Conservation (phyloP, 257 asterid genomes). For the Paulownia fortunei region DNA sequence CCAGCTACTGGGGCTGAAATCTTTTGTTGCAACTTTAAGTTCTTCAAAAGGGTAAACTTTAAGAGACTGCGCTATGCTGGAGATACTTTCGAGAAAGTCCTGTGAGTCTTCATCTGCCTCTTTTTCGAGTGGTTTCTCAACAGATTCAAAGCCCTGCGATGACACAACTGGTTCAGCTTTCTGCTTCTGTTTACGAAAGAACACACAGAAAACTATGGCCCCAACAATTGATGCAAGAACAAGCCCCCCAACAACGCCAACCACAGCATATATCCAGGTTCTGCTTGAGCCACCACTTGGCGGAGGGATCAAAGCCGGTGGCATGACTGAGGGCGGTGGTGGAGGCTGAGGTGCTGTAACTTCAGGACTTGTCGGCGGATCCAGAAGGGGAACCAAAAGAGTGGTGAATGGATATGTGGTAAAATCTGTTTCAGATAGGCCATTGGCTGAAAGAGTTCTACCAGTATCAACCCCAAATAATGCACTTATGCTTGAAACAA, state of each 20-base stretch:
- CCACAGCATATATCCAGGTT: slow-evolving; percentile 68
- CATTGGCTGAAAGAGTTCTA: slow-evolving; percentile 58
- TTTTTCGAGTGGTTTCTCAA: slow-evolving; percentile 47
- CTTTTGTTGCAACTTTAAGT: slow-evolving; percentile 62
- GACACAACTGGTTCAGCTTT: slow-evolving; percentile 38
- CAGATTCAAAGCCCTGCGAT: slow-evolving; percentile 46
- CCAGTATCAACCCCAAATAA: slow-evolving; percentile 46
- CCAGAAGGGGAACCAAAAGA: slow-evolving; percentile 69
- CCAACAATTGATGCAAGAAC: slow-evolving; percentile 34
- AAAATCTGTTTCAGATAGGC: slow-evolving; percentile 38
- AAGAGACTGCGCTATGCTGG: slow-evolving; percentile 71
- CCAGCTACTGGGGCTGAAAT: slow-evolving; percentile 57
- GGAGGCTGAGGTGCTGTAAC: slow-evolving; percentile 61
- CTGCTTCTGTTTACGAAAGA: slow-evolving; percentile 35
- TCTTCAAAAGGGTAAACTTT: slow-evolving; percentile 69
- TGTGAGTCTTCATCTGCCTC: slow-evolving; percentile 46
- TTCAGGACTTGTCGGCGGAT: slow-evolving; percentile 57
- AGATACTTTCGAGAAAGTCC: slow-evolving; percentile 60
- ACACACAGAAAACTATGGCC: slow-evolving; percentile 33
- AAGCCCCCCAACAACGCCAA: slow-evolving; percentile 62
- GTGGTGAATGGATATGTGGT: slow-evolving; percentile 62
- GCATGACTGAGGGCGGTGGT: slow-evolving; percentile 44
- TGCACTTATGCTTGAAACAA: slow-evolving; percentile 36
- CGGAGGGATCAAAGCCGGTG: slow-evolving; percentile 37
- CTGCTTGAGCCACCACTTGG: slow-evolving; percentile 50